Conservation (phyloP, 768 basidiomycete genomes). For the Psilocybe cubensis region DNA sequence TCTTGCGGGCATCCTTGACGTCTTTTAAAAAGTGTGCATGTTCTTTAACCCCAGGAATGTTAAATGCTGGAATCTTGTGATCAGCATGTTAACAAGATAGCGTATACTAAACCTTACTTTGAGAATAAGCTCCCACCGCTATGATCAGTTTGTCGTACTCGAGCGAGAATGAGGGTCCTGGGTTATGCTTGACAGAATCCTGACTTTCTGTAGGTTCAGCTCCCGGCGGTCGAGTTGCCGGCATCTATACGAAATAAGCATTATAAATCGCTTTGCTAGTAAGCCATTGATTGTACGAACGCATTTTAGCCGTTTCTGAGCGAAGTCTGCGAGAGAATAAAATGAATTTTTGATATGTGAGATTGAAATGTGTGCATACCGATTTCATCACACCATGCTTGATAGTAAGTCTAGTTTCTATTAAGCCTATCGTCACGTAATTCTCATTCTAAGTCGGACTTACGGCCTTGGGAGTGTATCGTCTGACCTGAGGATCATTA, state of each 20-base stretch:
- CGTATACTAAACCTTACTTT: slow-evolving; percentile 53
- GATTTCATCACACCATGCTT: slow-evolving; percentile 79
- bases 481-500: slow-evolving; percentile 45
- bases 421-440: neutral
- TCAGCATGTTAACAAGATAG: slow-evolving; percentile 4
- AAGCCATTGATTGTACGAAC: slow-evolving; percentile 37
- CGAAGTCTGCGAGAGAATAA: slow-evolving; percentile 54
- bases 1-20: slow-evolving; percentile 72
- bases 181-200: slow-evolving; percentile 10
- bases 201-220: slow-evolving; percentile 29
- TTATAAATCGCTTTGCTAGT: neutral
- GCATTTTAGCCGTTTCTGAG: slow-evolving; percentile 60
- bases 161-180: slow-evolving; percentile 50
- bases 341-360: too few relatives aligned
- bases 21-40: slow-evolving; percentile 84
- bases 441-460: slow-evolving; percentile 19
- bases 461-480: slow-evolving; percentile 60
- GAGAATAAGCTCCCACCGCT: slow-evolving; percentile 83
- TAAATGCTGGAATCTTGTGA: slow-evolving; percentile 50
- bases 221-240: slow-evolving; percentile 54
- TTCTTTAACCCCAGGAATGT: slow-evolving; percentile 78
- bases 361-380: slow-evolving; percentile 45
- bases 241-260: slow-evolving; percentile 45
- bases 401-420: slow-evolving; percentile 57
- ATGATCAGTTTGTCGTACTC: slow-evolving; percentile 83